phyloP scores from a whole-genome alignment of 441 rosid species.

The Arabidopsis hybrid region DNA sequence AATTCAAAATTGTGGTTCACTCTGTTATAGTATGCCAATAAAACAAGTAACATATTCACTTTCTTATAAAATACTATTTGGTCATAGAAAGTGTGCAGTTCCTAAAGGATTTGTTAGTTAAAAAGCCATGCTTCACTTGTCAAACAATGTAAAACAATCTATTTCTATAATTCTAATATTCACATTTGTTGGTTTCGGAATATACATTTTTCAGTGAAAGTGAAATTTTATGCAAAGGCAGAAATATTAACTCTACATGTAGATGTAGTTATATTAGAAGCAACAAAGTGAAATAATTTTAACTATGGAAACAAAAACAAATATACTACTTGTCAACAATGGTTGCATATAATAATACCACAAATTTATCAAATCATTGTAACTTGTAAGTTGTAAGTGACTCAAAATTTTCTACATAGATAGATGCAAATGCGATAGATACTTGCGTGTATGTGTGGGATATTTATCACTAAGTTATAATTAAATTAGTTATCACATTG shows the following conservation, averaged over 20 bases:
- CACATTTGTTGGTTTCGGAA: no score
- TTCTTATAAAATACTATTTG: conserved; percentile 28
- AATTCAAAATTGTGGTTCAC: conserved; percentile 31
- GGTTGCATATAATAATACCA: background rate
- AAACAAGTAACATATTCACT: conserved; percentile 42
- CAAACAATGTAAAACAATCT: conserved; percentile 10
- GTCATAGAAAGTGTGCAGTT: conserved; percentile 39
- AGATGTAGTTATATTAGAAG: background rate
- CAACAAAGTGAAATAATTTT: background rate
- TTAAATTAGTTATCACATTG: conserved; percentile 4
- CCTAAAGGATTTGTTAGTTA: conserved; percentile 31
- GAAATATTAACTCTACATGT: background rate
- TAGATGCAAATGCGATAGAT: conserved; percentile 3
- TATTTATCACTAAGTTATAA: conserved; percentile 5
- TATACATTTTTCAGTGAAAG: no score
- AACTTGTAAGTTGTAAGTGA: no score
- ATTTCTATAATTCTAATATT: background rate
- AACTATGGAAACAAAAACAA: background rate
- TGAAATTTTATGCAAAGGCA: background rate
- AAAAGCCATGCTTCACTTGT: conserved; percentile 25
- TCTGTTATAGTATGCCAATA: conserved; percentile 32
- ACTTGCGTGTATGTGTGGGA: background rate
- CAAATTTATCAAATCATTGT: background rate
- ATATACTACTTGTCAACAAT: background rate
- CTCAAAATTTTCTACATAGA: background rate